Conservation (phyloP, 345 rosid species). For the Populus tremula region DNA sequence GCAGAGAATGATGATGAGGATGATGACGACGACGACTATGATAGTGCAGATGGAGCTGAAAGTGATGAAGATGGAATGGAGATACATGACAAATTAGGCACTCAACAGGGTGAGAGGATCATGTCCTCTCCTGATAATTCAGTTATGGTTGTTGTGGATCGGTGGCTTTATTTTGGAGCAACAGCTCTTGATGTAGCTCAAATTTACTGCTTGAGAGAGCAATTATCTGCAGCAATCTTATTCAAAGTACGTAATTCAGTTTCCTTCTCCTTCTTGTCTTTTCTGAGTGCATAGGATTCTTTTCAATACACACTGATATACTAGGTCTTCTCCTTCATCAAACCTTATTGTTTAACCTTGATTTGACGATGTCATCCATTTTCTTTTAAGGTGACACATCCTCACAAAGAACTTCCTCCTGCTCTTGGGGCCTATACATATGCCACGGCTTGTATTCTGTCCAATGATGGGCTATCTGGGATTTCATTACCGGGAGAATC, state of each 20-base stretch:
- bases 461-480: conserved; percentile 59
- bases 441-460: conserved; percentile 54
- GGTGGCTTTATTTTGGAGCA: conserved; percentile 72
- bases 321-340: neutral
- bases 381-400: conserved; percentile 62
- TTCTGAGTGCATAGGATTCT: neutral
- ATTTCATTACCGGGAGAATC: conserved; percentile 38
- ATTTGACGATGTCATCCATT: neutral
- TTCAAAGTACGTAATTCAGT: conserved; percentile 50
- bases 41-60: conserved; percentile 40
- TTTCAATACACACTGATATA: neutral
- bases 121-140: conserved; percentile 79
- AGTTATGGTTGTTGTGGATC: conserved; percentile 62
- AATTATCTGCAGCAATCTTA: conserved; percentile 62
- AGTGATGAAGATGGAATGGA: conserved; percentile 51
- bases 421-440: conserved; percentile 59
- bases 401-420: conserved; percentile 57
- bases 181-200: conserved; percentile 86
- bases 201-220: conserved; percentile 84
- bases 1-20: conserved; percentile 18
- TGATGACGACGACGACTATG: conserved; percentile 39
- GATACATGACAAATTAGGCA: conserved; percentile 25
- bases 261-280: neutral
- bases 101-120: conserved; percentile 36
- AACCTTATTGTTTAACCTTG: neutral